These are phyloP conservation scores for Macadamia tetraphylla DNA, from an alignment of 164 flowering plant species.

Conservation along the genomic window DNA sequence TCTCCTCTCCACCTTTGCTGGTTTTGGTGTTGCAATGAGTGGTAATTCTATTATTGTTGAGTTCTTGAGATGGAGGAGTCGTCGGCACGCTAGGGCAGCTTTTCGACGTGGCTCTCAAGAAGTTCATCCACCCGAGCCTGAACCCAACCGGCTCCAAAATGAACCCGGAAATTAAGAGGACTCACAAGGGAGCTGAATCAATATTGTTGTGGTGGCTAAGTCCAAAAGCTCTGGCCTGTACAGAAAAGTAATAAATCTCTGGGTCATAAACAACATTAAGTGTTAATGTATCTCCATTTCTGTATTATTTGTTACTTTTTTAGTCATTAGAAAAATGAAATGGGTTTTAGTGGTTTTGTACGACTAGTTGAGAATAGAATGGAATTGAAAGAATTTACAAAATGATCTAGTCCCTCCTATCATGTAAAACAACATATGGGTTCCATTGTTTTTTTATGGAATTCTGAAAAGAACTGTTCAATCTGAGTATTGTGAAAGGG, in stretches of 20 bases:
- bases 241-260: background rate
- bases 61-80: slow-evolving; percentile 60
- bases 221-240: background rate
- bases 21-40: slow-evolving; percentile 82
- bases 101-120: slow-evolving; percentile 24
- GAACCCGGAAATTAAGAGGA: slow-evolving; percentile 1
- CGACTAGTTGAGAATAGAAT: no score
- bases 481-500: no score
- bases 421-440: no score
- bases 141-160: slow-evolving; percentile 9
- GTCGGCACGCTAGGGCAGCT: slow-evolving; percentile 21
- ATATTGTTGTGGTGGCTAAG: background rate
- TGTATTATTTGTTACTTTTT: no score
- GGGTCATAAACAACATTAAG: background rate
- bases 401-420: no score
- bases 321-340: no score
- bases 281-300: background rate
- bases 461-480: no score
- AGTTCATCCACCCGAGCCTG: slow-evolving; percentile 6
- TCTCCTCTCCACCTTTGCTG: slow-evolving; percentile 79
- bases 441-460: no score
- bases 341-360: no score
- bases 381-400: no score
- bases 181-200: background rate
- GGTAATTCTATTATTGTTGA: slow-evolving; percentile 69